Percentiles rank a stretch among this genome's conserved stretches.
These are phyloP conservation scores for Stachybotrys chlorohalonatus DNA, from an alignment of 2,329 filamentous ascomycete species.

Conservation along the genomic window DNA sequence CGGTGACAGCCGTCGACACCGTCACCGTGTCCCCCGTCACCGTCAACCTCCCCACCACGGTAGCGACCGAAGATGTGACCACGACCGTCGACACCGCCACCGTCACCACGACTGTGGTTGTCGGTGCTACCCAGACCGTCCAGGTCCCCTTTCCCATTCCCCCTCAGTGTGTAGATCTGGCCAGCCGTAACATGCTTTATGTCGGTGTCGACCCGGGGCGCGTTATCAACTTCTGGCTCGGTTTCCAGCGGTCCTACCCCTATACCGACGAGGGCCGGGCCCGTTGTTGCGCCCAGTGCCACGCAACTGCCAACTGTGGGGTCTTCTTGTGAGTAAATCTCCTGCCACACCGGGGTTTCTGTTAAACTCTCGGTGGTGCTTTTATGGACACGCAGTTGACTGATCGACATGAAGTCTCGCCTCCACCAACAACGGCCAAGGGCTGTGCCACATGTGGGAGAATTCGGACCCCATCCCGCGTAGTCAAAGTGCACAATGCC, in stretches of 20 bases:
- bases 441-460: neutral
- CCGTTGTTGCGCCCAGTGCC: neutral
- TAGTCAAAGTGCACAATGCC: neutral
- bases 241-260: neutral
- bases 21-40: neutral
- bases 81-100: neutral
- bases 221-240: neutral
- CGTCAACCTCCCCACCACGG: neutral
- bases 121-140: neutral
- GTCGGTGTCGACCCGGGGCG: neutral
- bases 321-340: neutral
- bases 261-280: neutral
- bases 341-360: neutral
- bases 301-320: neutral
- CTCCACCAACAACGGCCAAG: neutral
- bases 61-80: neutral
- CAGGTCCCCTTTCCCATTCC: neutral
- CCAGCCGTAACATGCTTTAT: neutral
- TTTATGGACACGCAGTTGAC: neutral
- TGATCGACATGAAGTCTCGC: neutral
- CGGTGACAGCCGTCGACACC: slow-evolving; percentile 3
- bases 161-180: neutral
- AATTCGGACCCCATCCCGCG: neutral
- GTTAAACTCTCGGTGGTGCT: neutral
- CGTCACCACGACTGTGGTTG: neutral